Conservation (phyloP, 176 grass and related monocot genomes). For the Phyllostachys edulis region DNA sequence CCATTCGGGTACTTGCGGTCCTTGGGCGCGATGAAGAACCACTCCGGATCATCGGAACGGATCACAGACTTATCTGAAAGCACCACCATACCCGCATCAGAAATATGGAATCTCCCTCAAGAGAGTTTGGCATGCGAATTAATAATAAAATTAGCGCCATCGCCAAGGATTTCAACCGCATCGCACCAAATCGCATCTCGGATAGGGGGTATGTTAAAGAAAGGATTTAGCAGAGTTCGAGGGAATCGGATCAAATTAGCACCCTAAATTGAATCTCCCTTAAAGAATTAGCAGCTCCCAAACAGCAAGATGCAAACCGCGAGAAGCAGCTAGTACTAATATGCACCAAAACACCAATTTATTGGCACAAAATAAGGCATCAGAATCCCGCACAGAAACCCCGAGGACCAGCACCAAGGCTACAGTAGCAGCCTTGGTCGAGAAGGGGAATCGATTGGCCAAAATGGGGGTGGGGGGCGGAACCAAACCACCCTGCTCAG, state of each 20-base stretch:
- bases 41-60: slow-evolving; percentile 73
- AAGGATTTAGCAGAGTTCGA: slow-evolving; percentile 16
- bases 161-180: background rate
- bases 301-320: background rate
- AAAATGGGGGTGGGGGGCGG: background rate
- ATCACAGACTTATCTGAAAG: slow-evolving; percentile 76
- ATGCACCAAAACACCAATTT: background rate
- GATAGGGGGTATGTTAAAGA: slow-evolving; percentile 23
- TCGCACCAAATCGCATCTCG: slow-evolving; percentile 41
- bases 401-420: background rate
- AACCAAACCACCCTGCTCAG: background rate
- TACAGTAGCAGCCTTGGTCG: background rate
- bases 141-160: background rate
- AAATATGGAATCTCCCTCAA: background rate
- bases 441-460: background rate
- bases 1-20: slow-evolving; percentile 92
- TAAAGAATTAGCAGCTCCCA: background rate
- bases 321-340: background rate
- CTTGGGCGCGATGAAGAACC: slow-evolving; percentile 98
- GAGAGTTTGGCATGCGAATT: slow-evolving; percentile 17
- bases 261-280: background rate
- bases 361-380: background rate
- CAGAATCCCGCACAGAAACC: background rate
- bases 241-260: slow-evolving; percentile 46
- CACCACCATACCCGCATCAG: slow-evolving; percentile 24